Evolutionary conservation across 2,329 filamentous ascomycete species (phyloP).

Genomic region (Tolypocladium amazonense): DNA sequence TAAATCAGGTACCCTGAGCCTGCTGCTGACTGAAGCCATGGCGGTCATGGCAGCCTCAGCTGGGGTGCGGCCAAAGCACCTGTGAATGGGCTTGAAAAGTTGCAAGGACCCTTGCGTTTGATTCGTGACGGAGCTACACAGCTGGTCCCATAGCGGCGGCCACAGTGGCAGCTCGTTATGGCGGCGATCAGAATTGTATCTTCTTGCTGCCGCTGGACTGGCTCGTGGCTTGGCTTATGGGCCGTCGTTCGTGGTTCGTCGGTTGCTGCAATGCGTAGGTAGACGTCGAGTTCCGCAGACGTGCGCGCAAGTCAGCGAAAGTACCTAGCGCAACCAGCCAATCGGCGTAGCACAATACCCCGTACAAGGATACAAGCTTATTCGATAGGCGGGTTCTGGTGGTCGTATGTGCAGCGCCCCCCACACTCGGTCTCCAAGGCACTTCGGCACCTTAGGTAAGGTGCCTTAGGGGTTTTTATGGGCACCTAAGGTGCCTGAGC

Average conservation of each 20-base stretch:
- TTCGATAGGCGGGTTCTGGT: not conserved
- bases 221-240: not conserved
- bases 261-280: not conserved
- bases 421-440: not conserved
- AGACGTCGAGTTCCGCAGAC: not conserved
- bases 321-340: not conserved
- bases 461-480: not conserved
- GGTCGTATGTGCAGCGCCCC: not conserved
- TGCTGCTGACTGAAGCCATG: conserved; percentile 10
- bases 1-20: conserved; percentile 33
- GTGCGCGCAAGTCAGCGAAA: not conserved
- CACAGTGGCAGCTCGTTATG: not conserved
- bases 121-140: not conserved
- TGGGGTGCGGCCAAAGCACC: conserved; percentile 10
- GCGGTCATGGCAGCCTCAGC: not conserved
- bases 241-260: not conserved
- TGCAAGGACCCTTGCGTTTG: not conserved
- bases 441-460: not conserved
- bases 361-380: not conserved
- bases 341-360: not conserved
- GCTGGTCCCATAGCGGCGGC: not conserved
- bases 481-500: not conserved
- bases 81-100: not conserved
- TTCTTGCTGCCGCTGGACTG: not conserved
- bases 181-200: not conserved